Conservation (phyloP, 371 early-diverging fungal species). For the Lichtheimia hyalospora region DNA sequence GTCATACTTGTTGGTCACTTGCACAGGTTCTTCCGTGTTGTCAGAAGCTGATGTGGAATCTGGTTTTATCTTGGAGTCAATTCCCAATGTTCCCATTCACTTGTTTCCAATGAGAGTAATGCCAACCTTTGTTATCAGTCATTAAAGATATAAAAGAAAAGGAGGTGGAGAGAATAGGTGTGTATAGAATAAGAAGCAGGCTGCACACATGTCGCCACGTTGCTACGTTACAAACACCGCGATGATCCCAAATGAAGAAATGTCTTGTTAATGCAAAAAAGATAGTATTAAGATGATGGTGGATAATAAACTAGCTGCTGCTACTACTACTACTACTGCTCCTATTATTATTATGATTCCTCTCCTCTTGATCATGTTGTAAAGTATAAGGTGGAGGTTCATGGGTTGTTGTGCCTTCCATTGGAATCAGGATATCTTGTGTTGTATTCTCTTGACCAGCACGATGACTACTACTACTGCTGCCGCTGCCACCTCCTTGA, state of each 20-base stretch:
- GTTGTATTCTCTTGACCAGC: background rate
- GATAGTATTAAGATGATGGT: no score
- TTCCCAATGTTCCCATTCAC: background rate
- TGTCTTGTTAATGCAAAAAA: no score
- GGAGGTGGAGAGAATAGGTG: no score
- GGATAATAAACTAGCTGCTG: no score
- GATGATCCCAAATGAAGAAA: no score
- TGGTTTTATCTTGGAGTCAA: background rate
- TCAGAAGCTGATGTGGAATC: background rate
- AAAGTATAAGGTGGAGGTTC: constrained; percentile 14
- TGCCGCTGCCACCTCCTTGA: background rate
- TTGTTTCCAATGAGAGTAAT: background rate
- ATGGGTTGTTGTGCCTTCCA: background rate
- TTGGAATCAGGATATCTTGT: constrained; percentile 10
- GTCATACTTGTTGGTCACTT: constrained; percentile 38
- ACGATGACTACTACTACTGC: background rate
- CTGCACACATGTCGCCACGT: no score
- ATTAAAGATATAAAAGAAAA: background rate
- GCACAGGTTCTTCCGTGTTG: constrained; percentile 22
- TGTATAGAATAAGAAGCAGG: no score
- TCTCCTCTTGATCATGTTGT: background rate
- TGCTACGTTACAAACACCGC: no score
- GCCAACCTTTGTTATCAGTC: background rate
- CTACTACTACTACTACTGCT: no score
- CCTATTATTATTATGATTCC: no score